These are phyloP conservation scores for Elsinoe arachidis DNA, from an alignment of 2,329 filamentous ascomycete genomes.

Conservation along the genomic window DNA sequence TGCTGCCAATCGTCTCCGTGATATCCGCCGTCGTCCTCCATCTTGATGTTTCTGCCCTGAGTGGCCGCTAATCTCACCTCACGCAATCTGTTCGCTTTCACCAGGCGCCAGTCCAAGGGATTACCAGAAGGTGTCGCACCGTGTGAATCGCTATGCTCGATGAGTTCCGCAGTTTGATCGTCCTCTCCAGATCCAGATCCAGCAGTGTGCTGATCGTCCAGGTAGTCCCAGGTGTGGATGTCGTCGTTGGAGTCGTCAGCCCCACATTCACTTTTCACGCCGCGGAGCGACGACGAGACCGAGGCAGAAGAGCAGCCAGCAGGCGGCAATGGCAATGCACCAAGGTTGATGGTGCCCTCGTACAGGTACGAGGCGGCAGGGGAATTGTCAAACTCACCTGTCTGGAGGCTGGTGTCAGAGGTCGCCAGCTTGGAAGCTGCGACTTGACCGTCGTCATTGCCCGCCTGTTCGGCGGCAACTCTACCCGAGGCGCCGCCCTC, in stretches of 20 bases:
- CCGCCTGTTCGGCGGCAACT: conserved; percentile 6
- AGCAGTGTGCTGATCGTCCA: neutral
- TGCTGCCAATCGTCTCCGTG: conserved; percentile 68
- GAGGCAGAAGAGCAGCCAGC: neutral
- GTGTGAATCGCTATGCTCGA: neutral
- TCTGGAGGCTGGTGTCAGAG: conserved; percentile 1
- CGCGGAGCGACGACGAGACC: neutral
- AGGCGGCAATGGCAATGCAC: neutral
- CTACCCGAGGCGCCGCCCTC: neutral
- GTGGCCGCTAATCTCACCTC: neutral
- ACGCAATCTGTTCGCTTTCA: conserved; percentile 4
- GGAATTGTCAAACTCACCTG: neutral
- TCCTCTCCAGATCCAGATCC: neutral
- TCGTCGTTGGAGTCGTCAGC: neutral
- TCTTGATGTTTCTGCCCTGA: conserved; percentile 12
- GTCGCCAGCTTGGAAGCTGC: conserved; percentile 9
- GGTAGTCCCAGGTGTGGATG: conserved; percentile 5
- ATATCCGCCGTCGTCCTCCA: conserved; percentile 54
- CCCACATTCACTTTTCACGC: conserved; percentile 3
- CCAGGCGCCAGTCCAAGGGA: conserved; percentile 1
- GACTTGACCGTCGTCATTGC: conserved; percentile 11
- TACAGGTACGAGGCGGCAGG: conserved; percentile 7
- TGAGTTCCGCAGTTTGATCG: neutral
- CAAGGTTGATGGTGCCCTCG: neutral
- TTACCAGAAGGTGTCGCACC: conserved; percentile 5